Conservation (phyloP, 495 filamentous ascomycete genomes). For the Monascus purpureus region DNA sequence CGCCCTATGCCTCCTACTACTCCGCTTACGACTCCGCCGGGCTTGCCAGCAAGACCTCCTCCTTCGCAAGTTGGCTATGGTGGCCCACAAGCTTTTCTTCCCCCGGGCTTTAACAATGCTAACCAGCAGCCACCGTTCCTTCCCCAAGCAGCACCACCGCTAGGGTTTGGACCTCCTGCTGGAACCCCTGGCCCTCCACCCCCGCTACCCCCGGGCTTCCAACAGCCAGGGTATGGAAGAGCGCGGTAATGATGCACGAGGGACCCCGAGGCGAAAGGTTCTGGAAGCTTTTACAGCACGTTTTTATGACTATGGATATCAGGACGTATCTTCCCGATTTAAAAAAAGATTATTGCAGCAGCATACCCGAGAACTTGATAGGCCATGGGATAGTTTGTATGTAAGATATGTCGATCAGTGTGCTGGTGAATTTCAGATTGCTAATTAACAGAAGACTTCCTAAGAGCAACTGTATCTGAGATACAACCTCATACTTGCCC, state of each 20-base stretch:
- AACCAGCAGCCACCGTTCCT: conserved; percentile 26
- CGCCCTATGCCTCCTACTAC: conserved; percentile 25
- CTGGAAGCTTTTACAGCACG: too few relatives aligned
- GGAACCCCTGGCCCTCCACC: conserved; percentile 26
- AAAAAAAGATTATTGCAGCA: too few relatives aligned
- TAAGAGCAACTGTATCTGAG: too few relatives aligned
- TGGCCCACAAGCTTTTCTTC: conserved; percentile 55
- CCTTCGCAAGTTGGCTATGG: conserved; percentile 67
- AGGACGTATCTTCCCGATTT: too few relatives aligned
- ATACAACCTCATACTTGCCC: too few relatives aligned
- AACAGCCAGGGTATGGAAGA: conserved; percentile 32
- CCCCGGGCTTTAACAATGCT: conserved; percentile 37
- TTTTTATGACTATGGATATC: too few relatives aligned
- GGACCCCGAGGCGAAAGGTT: too few relatives aligned
- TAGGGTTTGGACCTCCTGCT: conserved; percentile 40
- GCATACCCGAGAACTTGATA: too few relatives aligned
- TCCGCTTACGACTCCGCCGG: conserved; percentile 55
- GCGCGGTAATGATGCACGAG: conserved; percentile 20
- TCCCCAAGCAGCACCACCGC: conserved; percentile 32
- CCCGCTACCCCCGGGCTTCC: conserved; percentile 35
- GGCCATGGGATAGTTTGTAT: too few relatives aligned
- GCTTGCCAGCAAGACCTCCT: conserved; percentile 65
- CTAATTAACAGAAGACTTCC: too few relatives aligned
- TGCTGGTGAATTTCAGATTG: too few relatives aligned
- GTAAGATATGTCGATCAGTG: too few relatives aligned